These are phyloP conservation scores for Agrocybe praecox DNA, from an alignment of 768 basidiomycete species.

Conservation along the genomic window DNA sequence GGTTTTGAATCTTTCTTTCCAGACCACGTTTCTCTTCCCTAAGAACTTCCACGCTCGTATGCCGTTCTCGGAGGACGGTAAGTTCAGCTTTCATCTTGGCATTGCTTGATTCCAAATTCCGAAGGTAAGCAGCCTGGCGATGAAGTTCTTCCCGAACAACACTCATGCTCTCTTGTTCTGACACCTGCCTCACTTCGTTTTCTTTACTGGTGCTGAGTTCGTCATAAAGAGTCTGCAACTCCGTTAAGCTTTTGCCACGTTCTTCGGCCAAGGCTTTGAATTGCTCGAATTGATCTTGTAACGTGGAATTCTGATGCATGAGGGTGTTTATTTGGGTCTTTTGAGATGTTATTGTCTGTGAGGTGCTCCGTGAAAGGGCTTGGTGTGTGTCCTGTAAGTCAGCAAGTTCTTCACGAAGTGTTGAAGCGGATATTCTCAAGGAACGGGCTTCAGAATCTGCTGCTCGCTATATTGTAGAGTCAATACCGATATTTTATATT, in stretches of 20 bases:
- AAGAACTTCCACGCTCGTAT: slow-evolving; percentile 68
- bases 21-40: slow-evolving; percentile 73
- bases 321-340: slow-evolving; percentile 53
- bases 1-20: slow-evolving; percentile 49
- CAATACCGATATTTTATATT: not conserved
- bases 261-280: slow-evolving; percentile 42
- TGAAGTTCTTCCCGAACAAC: slow-evolving; percentile 71
- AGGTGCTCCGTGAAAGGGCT: slow-evolving; percentile 45
- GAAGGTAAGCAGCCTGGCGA: slow-evolving; percentile 63
- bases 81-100: slow-evolving; percentile 57
- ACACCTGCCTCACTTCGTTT: slow-evolving; percentile 20
- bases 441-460: slow-evolving; percentile 53
- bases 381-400: slow-evolving; percentile 64
- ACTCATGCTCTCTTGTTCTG: slow-evolving; percentile 57
- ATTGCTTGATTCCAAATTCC: slow-evolving; percentile 61
- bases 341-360: slow-evolving; percentile 52
- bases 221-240: slow-evolving; percentile 51
- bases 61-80: slow-evolving; percentile 49
- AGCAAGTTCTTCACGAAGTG: slow-evolving; percentile 57
- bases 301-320: slow-evolving; percentile 42
- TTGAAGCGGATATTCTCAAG: slow-evolving; percentile 48
- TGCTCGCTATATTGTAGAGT: slow-evolving; percentile 35
- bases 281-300: slow-evolving; percentile 51
- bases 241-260: slow-evolving; percentile 39
- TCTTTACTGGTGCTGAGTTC: slow-evolving; percentile 40